These are phyloP conservation scores for Begonia masoniana DNA, from an alignment of 306 rosid genomes.

Conservation along the genomic window DNA sequence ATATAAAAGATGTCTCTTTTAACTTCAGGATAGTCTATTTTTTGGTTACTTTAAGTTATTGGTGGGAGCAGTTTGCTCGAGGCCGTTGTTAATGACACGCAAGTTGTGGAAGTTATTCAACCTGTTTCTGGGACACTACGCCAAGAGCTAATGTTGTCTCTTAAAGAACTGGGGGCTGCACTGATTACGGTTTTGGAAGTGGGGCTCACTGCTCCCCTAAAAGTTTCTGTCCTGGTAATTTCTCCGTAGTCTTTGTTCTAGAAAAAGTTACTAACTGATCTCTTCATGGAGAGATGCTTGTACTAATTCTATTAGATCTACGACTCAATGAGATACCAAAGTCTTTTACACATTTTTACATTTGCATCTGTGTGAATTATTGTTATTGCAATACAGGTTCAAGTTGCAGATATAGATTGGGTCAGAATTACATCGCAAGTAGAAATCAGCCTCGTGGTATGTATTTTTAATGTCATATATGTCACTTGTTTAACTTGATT, in stretches of 20 bases:
- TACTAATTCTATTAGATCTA: too few relatives aligned
- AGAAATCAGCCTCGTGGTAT: constrained; percentile 72
- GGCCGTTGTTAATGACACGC: constrained; percentile 62
- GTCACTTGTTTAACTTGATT: constrained; percentile 5
- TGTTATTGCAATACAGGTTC: constrained; percentile 40
- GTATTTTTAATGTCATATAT: constrained; percentile 4
- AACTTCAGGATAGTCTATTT: too few relatives aligned
- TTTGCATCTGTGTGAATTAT: neutral
- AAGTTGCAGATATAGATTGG: constrained; percentile 91
- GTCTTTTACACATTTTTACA: neutral
- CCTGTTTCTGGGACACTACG: constrained; percentile 51
- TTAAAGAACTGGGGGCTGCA: constrained; percentile 70
- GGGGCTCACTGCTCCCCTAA: constrained; percentile 64
- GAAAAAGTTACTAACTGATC: neutral
- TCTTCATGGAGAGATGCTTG: neutral
- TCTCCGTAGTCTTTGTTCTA: constrained; percentile 11
- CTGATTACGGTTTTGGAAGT: constrained; percentile 61
- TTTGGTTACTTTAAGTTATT: constrained; percentile 5
- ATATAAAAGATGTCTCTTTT: too few relatives aligned
- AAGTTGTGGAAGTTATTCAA: constrained; percentile 59
- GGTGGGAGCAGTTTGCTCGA: constrained; percentile 98
- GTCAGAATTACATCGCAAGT: constrained; percentile 53
- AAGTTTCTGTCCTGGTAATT: constrained; percentile 65
- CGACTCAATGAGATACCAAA: too few relatives aligned
- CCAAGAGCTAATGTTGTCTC: constrained; percentile 50